Evolutionary conservation across 345 rosid genomes (phyloP), one percentile per base, ranked within the genome.

Genomic region (Geranium rotundifolium): DNA sequence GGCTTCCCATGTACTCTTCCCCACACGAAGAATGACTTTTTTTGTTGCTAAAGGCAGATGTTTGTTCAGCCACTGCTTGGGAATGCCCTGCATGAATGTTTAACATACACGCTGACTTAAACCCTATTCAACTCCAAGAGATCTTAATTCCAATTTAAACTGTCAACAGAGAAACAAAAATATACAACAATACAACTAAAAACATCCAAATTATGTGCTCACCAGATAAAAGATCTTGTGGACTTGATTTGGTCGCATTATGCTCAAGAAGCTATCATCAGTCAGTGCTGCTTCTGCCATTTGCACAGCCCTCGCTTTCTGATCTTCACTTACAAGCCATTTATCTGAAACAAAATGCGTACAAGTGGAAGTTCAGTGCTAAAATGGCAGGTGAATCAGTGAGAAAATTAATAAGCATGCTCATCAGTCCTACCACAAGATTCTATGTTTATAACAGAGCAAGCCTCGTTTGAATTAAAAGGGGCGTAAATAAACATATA

Each of bases 231-330:
- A 85, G 55, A 37, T 67, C 63, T 29, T 68, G 57, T 59, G 59
- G 3, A 81, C 77, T 61, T 81, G 77, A 12, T 80, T 31, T 60
- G 82, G 84, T 59, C 67, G 75, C 82, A 84, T 79, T 39, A 77
- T 61, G 41, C 70, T 68, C 67, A 74, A 10, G 68, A 79, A 80
- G 61, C 82, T 78, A 13, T 80, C 69, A 1, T 60, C 29, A 19
- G 69, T 72, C 57, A 67, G 29, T 23, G 73, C 71, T 56, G 61
- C 76, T 58, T 49, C 64, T n/a, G 81, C 89, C 58, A 54, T 65
- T 58, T 63, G 66, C 41, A 81, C 19, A 13, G 76, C 75, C 10
- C 54, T 69, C 19, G 27, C 5, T 65, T 65, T 75, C 67, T 73
- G 77, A 46, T 63, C 77, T 52, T 65, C 76, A 16, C 79, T 63